Evolutionary conservation across 2,329 filamentous ascomycete species (phyloP).

Genomic region (Aspergillus uvarum): DNA sequence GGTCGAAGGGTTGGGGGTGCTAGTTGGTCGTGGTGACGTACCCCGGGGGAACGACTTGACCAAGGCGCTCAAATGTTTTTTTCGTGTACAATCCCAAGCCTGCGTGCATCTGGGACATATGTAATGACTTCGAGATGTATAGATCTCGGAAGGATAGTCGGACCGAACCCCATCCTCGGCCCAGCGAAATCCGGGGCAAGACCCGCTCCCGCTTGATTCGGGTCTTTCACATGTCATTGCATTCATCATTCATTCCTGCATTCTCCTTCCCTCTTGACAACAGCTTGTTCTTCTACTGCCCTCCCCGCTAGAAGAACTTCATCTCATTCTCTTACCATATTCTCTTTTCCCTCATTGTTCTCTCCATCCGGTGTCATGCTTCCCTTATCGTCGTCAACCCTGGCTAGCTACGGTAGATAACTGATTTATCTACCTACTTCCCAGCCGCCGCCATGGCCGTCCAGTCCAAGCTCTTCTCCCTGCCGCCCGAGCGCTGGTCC

Average conservation of each 20-base stretch:
- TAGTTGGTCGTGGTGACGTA: no score
- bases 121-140: no score
- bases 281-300: not conserved
- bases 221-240: constrained; percentile 23
- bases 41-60: no score
- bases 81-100: no score
- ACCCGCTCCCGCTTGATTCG: not conserved
- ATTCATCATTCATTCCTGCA: not conserved
- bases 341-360: not conserved
- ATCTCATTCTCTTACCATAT: not conserved
- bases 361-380: constrained; percentile 20
- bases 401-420: constrained; percentile 16
- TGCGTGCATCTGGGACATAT: no score
- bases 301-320: not conserved
- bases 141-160: no score
- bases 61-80: no score
- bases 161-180: constrained; percentile 12
- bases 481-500: constrained; percentile 56
- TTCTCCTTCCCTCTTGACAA: constrained; percentile 1
- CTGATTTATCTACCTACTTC: not conserved
- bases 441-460: constrained; percentile 59
- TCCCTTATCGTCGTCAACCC: constrained; percentile 18
- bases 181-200: constrained; percentile 14
- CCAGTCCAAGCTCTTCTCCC: constrained; percentile 67
- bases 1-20: no score